Base-by-base conservation (phyloP, 805 yeast genomes). In the Candida odintsovae region DNA sequence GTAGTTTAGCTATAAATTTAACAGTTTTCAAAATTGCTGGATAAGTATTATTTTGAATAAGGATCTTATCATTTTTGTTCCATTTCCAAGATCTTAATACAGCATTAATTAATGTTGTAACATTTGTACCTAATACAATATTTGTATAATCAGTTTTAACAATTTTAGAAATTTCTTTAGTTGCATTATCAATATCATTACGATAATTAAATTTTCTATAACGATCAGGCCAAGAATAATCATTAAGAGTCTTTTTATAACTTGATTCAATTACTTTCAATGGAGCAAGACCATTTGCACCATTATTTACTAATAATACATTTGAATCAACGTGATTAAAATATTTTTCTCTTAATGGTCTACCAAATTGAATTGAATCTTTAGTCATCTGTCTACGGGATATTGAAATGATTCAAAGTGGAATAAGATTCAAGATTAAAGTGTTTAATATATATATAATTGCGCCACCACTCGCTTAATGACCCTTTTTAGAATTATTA, bases 241-340 rank as follows among this genome's bases (percentile, higher is more conserved):
- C 67, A 37, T 60, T 45, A 26, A 59, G 39, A 31, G 63, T 38
- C 19, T 54, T 55, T 35, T 61, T 49, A 26, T 61, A 45, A 48
- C 61, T 72, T 18, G 63, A 64, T 1, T 70, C 70, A n/a, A 66
- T 51, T 2, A 80, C 75, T 6, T 68, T 64, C 13, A 54, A 65
- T 0, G 86, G 83, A 5, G 73, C 65, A 2, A 72, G 61, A 1
- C 87, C 87, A 56, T 62, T 81, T 1, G 83, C 74, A 10, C 87
- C 87, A 56, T 81, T 81, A 61, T 82, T 82, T 29, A 80, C 73
- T 12, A 78, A 73, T 11, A 60, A 56, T 10, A 67, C 64, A 5
- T 60, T 68, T 2, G 62, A 50, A 31, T 63, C 72, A 15, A 77
- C 66, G 12, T 60, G 55, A 3, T 63, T 54, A 56, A 79, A 82